Evolutionary conservation across 164 flowering plant genomes (phyloP).

Genomic region (Pachysandra terminalis): DNA sequence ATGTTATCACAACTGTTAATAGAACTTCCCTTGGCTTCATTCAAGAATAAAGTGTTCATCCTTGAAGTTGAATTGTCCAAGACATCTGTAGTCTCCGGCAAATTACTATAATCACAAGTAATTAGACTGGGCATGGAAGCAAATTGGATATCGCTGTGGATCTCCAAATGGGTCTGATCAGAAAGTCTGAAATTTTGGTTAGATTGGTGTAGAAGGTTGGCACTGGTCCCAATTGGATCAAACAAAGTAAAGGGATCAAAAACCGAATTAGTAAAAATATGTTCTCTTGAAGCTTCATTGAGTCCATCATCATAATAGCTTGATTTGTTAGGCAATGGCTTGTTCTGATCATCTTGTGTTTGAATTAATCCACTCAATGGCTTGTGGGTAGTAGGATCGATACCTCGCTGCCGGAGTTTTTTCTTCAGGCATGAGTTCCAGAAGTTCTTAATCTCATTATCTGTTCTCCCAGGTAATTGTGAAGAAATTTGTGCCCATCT

Average conservation of each 20-base stretch:
- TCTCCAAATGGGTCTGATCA: constrained; percentile 25
- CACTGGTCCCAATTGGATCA: constrained; percentile 16
- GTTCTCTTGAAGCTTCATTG: constrained; percentile 17
- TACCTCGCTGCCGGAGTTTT: constrained; percentile 73
- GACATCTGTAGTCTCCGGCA: constrained; percentile 32
- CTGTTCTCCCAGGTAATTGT: constrained; percentile 89
- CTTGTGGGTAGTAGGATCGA: constrained; percentile 84
- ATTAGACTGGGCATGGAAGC: constrained; percentile 40
- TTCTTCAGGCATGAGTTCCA: constrained; percentile 90
- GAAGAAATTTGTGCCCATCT: constrained; percentile 98
- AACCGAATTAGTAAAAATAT: constrained; percentile 21
- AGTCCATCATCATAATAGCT: constrained; percentile 11
- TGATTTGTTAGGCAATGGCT: constrained; percentile 12
- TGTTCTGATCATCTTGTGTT: constrained; percentile 17
- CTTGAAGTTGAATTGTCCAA: constrained; percentile 44
- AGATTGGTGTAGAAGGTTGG: constrained; percentile 17
- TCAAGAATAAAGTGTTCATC: constrained; percentile 25
- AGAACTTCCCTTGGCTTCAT: constrained; percentile 38
- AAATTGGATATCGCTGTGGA: constrained; percentile 12
- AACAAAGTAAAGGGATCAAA: constrained; percentile 33
- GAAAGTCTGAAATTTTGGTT: constrained; percentile 16
- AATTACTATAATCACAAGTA: constrained; percentile 34
- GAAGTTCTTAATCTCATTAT: constrained; percentile 85
- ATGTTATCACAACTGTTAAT: constrained; percentile 47
- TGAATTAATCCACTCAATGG: constrained; percentile 37